phyloP scores from a whole-genome alignment of 2,329 filamentous ascomycete species.

The Chalara sp. region DNA sequence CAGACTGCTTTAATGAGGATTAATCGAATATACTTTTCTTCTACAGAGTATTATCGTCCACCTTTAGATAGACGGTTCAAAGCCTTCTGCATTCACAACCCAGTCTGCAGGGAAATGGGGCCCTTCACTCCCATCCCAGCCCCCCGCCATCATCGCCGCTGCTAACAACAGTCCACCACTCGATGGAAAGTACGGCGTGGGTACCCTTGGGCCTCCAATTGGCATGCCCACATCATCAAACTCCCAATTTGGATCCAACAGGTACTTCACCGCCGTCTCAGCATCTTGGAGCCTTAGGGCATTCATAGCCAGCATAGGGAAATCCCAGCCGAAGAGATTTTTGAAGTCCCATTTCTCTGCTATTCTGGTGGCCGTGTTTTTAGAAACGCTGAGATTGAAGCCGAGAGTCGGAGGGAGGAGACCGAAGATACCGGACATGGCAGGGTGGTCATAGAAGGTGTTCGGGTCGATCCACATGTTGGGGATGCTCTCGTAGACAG shows the following conservation, averaged over 20 bases:
- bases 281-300: slow-evolving; percentile 34
- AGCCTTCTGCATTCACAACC: slow-evolving; percentile 42
- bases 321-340: slow-evolving; percentile 39
- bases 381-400: slow-evolving; percentile 30
- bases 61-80: slow-evolving; percentile 16
- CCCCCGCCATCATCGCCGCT: slow-evolving; percentile 49
- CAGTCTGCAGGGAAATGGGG: slow-evolving; percentile 42
- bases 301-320: slow-evolving; percentile 40
- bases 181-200: slow-evolving; percentile 52
- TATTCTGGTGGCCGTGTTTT: slow-evolving; percentile 33
- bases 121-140: slow-evolving; percentile 44
- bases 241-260: slow-evolving; percentile 41
- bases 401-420: slow-evolving; percentile 33
- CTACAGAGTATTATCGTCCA: too few species aligned
- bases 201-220: slow-evolving; percentile 42
- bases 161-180: slow-evolving; percentile 42
- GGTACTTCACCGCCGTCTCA: slow-evolving; percentile 33
- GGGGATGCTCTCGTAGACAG: slow-evolving; percentile 46
- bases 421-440: slow-evolving; percentile 38
- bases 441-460: slow-evolving; percentile 36
- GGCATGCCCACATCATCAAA: slow-evolving; percentile 53
- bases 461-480: slow-evolving; percentile 36
- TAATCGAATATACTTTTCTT: too few species aligned
- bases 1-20: too few species aligned
- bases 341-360: slow-evolving; percentile 34